Percentiles rank a stretch among this genome's conserved stretches.
These are phyloP conservation scores for Chenopodium berlandieri DNA, from an alignment of 148 eudicot genomes.

Conservation along the genomic window DNA sequence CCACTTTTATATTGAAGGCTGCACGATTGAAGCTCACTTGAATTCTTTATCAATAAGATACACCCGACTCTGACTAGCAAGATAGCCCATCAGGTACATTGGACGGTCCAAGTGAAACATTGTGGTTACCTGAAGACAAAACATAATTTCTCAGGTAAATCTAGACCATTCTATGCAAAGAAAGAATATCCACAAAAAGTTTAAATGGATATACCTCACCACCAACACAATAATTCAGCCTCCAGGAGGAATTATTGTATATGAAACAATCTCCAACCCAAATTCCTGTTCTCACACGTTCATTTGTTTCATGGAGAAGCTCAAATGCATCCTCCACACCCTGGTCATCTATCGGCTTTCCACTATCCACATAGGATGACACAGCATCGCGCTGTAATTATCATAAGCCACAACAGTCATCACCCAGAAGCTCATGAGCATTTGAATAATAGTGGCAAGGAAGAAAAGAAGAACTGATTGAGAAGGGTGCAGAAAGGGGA, in stretches of 20 bases:
- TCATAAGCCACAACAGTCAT: slow-evolving; percentile 10
- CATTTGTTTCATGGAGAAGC: slow-evolving; percentile 89
- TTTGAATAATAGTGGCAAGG: background rate
- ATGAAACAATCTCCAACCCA: slow-evolving; percentile 99
- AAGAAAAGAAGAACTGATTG: background rate
- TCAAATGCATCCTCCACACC: slow-evolving; percentile 97
- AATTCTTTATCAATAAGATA: slow-evolving; percentile 95
- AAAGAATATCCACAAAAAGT: background rate
- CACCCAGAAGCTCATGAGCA: background rate
- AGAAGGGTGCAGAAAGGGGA: background rate
- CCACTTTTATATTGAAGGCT: slow-evolving; percentile 4
- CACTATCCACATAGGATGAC: slow-evolving; percentile 81
- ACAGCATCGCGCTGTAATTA: slow-evolving; percentile 86
- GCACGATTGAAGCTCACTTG: slow-evolving; percentile 58
- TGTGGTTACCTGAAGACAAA: slow-evolving; percentile 74
- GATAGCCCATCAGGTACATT: slow-evolving; percentile 96
- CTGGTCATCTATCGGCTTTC: slow-evolving; percentile 81
- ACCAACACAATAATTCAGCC: slow-evolving; percentile 98
- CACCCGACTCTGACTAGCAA: slow-evolving; percentile 95
- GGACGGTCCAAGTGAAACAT: slow-evolving; percentile 99
- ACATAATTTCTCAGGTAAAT: slow-evolving; percentile 8
- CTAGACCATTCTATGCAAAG: background rate
- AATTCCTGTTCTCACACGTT: slow-evolving; percentile 90
- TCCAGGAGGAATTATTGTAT: slow-evolving; percentile 92
- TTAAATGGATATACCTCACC: slow-evolving; percentile 75